phyloP scores from a whole-genome alignment of 768 basidiomycete genomes.

The Boletus huronensis region DNA sequence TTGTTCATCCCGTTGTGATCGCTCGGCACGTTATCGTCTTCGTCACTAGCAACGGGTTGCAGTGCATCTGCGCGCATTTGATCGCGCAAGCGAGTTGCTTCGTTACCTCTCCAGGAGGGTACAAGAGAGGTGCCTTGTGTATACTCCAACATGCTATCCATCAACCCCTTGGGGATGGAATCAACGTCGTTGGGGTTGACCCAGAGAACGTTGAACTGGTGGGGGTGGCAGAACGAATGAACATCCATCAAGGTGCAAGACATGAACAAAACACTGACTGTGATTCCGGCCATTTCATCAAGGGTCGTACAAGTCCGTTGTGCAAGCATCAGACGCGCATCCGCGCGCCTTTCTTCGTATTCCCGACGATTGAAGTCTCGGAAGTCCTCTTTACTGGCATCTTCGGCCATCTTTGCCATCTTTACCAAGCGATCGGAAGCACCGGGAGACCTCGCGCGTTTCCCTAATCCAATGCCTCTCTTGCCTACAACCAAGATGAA shows the following conservation, averaged over 20 bases:
- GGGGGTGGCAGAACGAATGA: conserved; percentile 6
- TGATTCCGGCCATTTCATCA: conserved; percentile 68
- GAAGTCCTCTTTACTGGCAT: conserved; percentile 51
- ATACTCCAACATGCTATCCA: conserved; percentile 51
- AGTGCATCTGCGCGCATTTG: conserved; percentile 79
- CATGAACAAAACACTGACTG: conserved; percentile 29
- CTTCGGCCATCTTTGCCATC: conserved; percentile 63
- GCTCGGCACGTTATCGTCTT: conserved; percentile 35
- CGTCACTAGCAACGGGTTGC: conserved; percentile 38
- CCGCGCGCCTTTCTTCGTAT: conserved; percentile 73
- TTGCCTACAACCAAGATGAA: conserved; percentile 49
- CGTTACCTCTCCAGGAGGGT: conserved; percentile 11
- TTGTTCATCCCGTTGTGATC: conserved; percentile 17
- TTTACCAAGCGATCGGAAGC: conserved; percentile 65
- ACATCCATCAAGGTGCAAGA: not conserved
- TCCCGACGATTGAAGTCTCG: conserved; percentile 68
- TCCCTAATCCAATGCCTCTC: conserved; percentile 69
- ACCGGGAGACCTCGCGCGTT: conserved; percentile 65
- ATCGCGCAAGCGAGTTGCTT: conserved; percentile 51
- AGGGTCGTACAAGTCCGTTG: conserved; percentile 71
- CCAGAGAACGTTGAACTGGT: conserved; percentile 80
- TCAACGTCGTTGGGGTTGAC: conserved; percentile 63
- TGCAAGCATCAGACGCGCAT: conserved; percentile 64
- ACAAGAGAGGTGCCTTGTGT: conserved; percentile 22
- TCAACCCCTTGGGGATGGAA: conserved; percentile 63